Conservation (phyloP, 345 rosid genomes). For the Ailanthus altissimus region DNA sequence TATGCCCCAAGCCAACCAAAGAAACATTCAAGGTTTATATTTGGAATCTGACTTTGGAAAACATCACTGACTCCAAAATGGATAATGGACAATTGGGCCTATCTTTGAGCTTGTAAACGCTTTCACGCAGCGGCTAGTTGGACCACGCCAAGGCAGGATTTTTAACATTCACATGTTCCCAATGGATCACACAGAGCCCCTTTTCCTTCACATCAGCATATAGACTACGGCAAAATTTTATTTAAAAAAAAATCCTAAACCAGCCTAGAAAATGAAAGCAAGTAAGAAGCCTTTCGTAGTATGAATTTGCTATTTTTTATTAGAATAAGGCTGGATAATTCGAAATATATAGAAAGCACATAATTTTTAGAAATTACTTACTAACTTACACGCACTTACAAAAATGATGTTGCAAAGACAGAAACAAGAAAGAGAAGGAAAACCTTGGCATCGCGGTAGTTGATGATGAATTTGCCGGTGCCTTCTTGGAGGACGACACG, state of each 20-base stretch:
- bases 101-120: background rate
- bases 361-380: background rate
- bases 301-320: background rate
- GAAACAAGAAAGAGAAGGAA: background rate
- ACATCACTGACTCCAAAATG: background rate
- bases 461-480: constrained; percentile 77
- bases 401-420: background rate
- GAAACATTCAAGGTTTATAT: background rate
- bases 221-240: background rate
- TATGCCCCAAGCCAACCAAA: background rate
- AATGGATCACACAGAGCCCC: background rate
- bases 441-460: constrained; percentile 88
- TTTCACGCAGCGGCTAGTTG: background rate
- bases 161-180: background rate
- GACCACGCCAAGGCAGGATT: background rate
- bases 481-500: constrained; percentile 95
- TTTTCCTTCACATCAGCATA: background rate
- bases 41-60: background rate
- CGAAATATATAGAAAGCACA: background rate
- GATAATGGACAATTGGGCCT: background rate
- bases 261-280: background rate
- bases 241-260: background rate
- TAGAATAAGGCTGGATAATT: background rate
- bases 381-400: background rate
- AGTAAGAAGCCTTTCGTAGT: background rate